These are phyloP conservation scores for Lepiota subincarnata DNA, from an alignment of 768 basidiomycete genomes.

Conservation along the genomic window DNA sequence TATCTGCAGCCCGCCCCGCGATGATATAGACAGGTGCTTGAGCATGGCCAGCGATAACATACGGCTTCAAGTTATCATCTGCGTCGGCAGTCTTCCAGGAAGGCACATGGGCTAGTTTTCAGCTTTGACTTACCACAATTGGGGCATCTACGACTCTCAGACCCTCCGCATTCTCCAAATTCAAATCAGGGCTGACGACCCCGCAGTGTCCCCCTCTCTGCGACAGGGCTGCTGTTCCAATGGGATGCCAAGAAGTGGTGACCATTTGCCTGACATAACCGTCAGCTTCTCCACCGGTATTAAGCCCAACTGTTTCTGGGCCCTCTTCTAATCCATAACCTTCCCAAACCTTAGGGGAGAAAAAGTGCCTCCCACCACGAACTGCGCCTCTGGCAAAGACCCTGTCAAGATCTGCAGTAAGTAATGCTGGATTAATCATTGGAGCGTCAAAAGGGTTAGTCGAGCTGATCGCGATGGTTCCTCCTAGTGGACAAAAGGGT, in stretches of 20 bases:
- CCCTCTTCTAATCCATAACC: neutral
- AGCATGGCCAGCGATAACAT: neutral
- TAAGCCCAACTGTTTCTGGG: neutral
- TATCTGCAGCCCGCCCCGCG: conserved; percentile 9
- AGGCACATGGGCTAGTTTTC: too few species aligned
- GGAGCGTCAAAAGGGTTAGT: conserved; percentile 13
- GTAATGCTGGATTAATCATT: conserved; percentile 8
- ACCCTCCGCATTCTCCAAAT: conserved; percentile 11
- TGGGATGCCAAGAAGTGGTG: conserved; percentile 1
- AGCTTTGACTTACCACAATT: conserved; percentile 9
- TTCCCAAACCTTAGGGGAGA: conserved; percentile 6
- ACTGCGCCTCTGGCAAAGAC: conserved; percentile 16
- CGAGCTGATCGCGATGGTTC: conserved; percentile 10
- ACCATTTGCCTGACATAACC: conserved; percentile 1
- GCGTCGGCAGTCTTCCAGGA: too few species aligned
- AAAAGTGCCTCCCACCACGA: neutral
- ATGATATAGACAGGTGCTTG: neutral
- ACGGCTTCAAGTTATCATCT: neutral
- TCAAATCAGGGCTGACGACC: conserved; percentile 14
- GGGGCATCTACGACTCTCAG: conserved; percentile 15
- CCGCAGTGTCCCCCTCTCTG: conserved; percentile 8
- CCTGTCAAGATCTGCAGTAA: conserved; percentile 17
- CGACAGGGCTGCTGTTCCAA: conserved; percentile 12
- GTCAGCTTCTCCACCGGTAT: conserved; percentile 2
- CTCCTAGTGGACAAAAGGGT: neutral